Evolutionary conservation across 2,329 filamentous ascomycete genomes (phyloP).

Genomic region (Epichloe gansuensis): DNA sequence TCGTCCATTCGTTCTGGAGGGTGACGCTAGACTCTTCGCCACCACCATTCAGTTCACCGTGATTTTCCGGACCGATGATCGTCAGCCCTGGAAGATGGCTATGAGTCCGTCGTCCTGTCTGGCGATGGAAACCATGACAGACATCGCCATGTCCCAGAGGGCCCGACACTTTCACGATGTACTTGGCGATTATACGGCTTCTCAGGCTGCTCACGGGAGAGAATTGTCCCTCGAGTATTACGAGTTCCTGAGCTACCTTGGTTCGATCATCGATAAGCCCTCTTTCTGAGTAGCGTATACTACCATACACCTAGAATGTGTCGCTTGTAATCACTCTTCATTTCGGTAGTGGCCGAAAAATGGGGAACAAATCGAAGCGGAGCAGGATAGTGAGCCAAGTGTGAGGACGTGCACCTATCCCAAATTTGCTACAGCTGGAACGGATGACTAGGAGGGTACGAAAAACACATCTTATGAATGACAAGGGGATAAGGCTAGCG

Average conservation of each 20-base stretch:
- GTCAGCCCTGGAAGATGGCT: slow-evolving; percentile 1
- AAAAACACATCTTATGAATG: too few species aligned
- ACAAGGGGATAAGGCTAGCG: too few species aligned
- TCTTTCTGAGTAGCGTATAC: too few species aligned
- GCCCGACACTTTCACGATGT: background rate
- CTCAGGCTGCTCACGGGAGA: background rate
- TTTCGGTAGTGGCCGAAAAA: too few species aligned
- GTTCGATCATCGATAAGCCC: background rate
- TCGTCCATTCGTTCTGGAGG: slow-evolving; percentile 2
- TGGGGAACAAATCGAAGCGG: too few species aligned
- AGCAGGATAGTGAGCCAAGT: too few species aligned
- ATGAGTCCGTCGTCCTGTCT: background rate
- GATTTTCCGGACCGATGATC: background rate
- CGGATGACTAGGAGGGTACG: too few species aligned
- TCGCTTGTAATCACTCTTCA: too few species aligned
- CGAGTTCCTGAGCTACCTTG: background rate
- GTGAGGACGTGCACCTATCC: too few species aligned
- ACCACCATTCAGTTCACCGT: slow-evolving; percentile 2
- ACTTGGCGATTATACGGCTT: background rate
- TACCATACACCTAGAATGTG: too few species aligned
- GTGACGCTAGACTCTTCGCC: background rate
- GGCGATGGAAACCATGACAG: background rate
- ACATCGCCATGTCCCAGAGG: background rate
- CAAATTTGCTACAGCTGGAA: too few species aligned
- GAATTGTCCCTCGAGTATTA: background rate